Conservation (phyloP, 495 filamentous ascomycete genomes). For the Tuber borchii region DNA sequence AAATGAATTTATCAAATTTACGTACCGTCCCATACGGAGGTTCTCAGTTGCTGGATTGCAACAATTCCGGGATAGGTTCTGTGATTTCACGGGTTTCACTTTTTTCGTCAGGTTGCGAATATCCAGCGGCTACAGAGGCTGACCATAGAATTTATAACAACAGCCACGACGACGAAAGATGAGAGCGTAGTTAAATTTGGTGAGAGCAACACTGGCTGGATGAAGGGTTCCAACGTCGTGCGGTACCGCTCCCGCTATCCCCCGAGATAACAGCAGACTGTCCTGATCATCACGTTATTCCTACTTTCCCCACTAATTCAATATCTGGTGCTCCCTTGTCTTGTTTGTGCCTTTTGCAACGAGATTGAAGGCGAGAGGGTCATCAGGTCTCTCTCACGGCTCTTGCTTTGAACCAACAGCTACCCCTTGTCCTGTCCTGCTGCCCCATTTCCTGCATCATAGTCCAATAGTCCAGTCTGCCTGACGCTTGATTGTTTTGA, state of each 20-base stretch:
- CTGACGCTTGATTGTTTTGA: background rate
- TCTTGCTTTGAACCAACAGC: constrained; percentile 1
- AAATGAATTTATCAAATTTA: background rate
- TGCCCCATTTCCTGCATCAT: background rate
- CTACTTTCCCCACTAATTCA: background rate
- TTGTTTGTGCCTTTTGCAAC: background rate
- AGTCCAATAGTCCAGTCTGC: background rate
- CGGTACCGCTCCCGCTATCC: background rate
- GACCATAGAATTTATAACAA: background rate
- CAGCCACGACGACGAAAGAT: background rate
- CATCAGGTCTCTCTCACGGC: background rate
- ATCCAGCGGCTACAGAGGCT: background rate
- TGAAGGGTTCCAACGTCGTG: background rate
- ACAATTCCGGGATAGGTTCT: background rate
- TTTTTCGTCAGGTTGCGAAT: background rate
- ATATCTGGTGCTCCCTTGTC: background rate
- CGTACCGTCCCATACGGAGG: background rate
- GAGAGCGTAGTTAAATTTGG: background rate
- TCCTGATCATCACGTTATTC: constrained; percentile 2
- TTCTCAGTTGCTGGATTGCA: background rate
- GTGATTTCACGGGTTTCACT: background rate
- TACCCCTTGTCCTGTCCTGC: background rate
- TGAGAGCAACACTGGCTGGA: background rate
- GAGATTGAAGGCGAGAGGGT: background rate
- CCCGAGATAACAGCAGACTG: background rate